A percentile compares a stretch with the other conserved stretches of the same genome.
Evolutionary conservation across 306 rosid species (phyloP).

Genomic region (Acacia acuminata): DNA sequence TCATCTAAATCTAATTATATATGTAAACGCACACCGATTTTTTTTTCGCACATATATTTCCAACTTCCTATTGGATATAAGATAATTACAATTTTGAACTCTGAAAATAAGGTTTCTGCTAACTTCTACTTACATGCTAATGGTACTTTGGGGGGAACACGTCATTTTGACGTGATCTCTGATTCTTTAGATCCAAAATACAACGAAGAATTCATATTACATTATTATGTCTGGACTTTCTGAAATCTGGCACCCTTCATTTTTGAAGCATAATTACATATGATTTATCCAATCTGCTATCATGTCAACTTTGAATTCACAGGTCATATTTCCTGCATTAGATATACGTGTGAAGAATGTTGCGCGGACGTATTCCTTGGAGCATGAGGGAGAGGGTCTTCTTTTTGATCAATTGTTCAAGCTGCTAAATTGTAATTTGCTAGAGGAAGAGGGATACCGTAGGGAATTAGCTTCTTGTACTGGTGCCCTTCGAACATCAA

Average conservation of each 20-base stretch:
- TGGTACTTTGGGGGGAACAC: neutral
- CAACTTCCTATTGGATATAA: neutral
- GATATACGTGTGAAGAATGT: constrained; percentile 43
- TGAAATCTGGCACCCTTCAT: neutral
- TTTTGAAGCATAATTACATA: neutral
- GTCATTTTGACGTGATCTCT: neutral
- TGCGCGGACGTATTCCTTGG: constrained; percentile 36
- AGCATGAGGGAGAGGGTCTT: constrained; percentile 40
- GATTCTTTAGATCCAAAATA: neutral
- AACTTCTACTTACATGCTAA: neutral
- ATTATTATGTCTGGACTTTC: neutral
- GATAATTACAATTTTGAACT: neutral
- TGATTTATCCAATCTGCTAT: neutral
- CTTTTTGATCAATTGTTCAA: constrained; percentile 37
- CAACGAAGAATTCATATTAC: neutral
- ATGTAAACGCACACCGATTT: neutral
- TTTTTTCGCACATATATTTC: neutral
- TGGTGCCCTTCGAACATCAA: constrained; percentile 37
- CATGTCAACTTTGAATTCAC: neutral
- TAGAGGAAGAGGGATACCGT: constrained; percentile 28
- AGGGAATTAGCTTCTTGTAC: constrained; percentile 40
- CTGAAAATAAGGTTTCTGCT: neutral
- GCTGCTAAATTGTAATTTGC: constrained; percentile 33
- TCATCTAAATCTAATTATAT: neutral
- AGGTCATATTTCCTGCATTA: constrained; percentile 29